These are phyloP conservation scores for Chrysoporthe cubensis DNA, from an alignment of 2,329 filamentous ascomycete genomes.

Conservation along the genomic window DNA sequence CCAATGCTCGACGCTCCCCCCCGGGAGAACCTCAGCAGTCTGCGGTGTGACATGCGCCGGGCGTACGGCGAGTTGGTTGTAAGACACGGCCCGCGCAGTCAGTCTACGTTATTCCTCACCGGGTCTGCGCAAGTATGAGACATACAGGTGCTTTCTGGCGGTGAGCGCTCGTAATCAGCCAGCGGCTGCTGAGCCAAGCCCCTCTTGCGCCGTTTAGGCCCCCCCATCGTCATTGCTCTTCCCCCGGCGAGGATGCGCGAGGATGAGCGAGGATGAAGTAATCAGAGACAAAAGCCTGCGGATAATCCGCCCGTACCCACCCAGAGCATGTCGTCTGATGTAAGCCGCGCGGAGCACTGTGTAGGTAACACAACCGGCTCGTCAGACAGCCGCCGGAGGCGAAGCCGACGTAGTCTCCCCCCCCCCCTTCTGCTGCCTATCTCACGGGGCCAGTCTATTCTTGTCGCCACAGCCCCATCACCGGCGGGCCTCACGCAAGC, in stretches of 20 bases:
- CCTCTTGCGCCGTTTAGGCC: neutral
- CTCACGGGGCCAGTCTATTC: neutral
- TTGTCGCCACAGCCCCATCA: conserved; percentile 7
- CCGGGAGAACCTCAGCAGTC: neutral
- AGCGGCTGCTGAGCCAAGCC: neutral
- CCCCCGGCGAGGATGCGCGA: neutral
- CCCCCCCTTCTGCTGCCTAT: neutral
- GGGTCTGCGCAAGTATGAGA: neutral
- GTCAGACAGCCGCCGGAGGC: conserved; percentile 14
- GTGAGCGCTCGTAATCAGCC: neutral
- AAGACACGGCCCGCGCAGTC: neutral
- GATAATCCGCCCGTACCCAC: neutral
- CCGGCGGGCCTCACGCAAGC: neutral
- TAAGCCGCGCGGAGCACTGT: neutral
- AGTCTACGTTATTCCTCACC: neutral
- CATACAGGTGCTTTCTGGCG: neutral
- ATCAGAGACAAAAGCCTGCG: neutral
- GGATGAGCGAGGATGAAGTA: neutral
- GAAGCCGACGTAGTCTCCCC: neutral
- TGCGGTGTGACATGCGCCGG: neutral
- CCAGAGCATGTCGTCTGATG: conserved; percentile 1
- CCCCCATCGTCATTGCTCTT: neutral
- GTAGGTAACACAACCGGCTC: neutral
- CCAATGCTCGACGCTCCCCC: neutral
- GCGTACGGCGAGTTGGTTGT: neutral